These are phyloP conservation scores for Raffaelea ambrosiae DNA, from an alignment of 2,329 filamentous ascomycete species.

Conservation along the genomic window DNA sequence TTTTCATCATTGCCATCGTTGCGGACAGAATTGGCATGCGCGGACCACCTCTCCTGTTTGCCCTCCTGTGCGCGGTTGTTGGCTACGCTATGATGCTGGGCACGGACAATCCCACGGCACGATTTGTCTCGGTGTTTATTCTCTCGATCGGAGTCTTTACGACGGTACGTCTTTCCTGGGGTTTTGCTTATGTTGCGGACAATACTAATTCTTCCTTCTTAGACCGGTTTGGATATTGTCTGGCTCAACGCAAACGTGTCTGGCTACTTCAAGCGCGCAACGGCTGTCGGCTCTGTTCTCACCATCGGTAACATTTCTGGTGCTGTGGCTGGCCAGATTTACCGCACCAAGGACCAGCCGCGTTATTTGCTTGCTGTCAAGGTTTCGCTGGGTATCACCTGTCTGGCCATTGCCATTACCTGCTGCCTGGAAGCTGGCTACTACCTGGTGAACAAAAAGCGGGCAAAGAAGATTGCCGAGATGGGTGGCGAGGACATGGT, in stretches of 20 bases:
- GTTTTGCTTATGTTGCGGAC: too few relatives aligned
- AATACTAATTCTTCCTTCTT: neutral
- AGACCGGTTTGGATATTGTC: conserved; percentile 7
- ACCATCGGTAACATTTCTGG: conserved; percentile 8
- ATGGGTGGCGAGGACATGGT: neutral
- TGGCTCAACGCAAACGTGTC: conserved; percentile 10
- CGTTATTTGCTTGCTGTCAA: conserved; percentile 4
- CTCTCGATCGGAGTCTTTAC: conserved; percentile 7
- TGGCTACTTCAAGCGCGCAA: conserved; percentile 8
- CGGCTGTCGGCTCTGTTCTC: conserved; percentile 5
- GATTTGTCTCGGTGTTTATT: conserved; percentile 8
- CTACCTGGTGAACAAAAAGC: conserved; percentile 1
- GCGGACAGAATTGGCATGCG: conserved; percentile 45
- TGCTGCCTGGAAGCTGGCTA: neutral
- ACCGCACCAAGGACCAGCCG: neutral
- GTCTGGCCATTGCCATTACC: conserved; percentile 3
- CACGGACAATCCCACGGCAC: conserved; percentile 2
- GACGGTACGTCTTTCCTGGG: conserved; percentile 2
- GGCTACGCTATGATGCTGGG: conserved; percentile 8
- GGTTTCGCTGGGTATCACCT: conserved; percentile 7
- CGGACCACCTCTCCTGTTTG: neutral
- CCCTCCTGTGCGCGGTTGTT: conserved; percentile 1
- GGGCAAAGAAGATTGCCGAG: neutral
- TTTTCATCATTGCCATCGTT: conserved; percentile 46
- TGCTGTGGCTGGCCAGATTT: conserved; percentile 8